Percentiles rank a stretch among this genome's conserved stretches.
Conservation (phyloP, 129 eudicot species). For the Deinandra increscens region DNA sequence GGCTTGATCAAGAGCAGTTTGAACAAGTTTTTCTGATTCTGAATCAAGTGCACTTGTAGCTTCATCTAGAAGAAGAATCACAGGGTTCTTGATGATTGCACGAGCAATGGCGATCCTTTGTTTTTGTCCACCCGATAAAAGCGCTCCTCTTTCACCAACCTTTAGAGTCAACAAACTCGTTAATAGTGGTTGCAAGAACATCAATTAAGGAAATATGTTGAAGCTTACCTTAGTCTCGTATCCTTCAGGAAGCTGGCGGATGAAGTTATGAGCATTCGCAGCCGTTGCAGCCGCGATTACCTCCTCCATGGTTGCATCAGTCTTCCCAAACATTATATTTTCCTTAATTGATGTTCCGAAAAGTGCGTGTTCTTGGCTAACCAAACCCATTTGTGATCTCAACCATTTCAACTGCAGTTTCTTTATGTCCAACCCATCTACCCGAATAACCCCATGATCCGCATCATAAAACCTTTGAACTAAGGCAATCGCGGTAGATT, state of each 20-base stretch:
- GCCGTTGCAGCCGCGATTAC: slow-evolving; percentile 80
- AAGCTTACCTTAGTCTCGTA: slow-evolving; percentile 81
- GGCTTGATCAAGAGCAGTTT: slow-evolving; percentile 91
- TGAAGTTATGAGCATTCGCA: slow-evolving; percentile 92
- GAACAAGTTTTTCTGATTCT: slow-evolving; percentile 87
- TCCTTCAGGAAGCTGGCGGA: slow-evolving; percentile 83
- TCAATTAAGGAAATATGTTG: too few species aligned
- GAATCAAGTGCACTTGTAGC: slow-evolving; percentile 98
- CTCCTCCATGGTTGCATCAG: slow-evolving; percentile 86
- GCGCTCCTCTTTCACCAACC: slow-evolving; percentile 95
- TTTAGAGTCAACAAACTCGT: slow-evolving; percentile 23
- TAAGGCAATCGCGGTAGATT: slow-evolving; percentile 86
- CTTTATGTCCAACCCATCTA: slow-evolving; percentile 76
- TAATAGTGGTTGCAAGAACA: too few species aligned
- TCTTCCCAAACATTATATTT: slow-evolving; percentile 84
- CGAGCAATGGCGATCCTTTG: slow-evolving; percentile 88
- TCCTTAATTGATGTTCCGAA: slow-evolving; percentile 91
- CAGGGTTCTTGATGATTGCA: slow-evolving; percentile 84
- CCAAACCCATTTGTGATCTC: slow-evolving; percentile 83
- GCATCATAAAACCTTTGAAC: slow-evolving; percentile 76
- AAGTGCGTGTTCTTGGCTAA: slow-evolving; percentile 91
- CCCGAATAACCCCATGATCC: slow-evolving; percentile 50
- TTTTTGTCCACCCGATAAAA: slow-evolving; percentile 95
- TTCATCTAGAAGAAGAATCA: slow-evolving; percentile 91
- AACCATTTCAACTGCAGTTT: slow-evolving; percentile 75